These are phyloP conservation scores for Hibiscus mutabilis DNA, from an alignment of 345 rosid genomes.

Conservation along the genomic window DNA sequence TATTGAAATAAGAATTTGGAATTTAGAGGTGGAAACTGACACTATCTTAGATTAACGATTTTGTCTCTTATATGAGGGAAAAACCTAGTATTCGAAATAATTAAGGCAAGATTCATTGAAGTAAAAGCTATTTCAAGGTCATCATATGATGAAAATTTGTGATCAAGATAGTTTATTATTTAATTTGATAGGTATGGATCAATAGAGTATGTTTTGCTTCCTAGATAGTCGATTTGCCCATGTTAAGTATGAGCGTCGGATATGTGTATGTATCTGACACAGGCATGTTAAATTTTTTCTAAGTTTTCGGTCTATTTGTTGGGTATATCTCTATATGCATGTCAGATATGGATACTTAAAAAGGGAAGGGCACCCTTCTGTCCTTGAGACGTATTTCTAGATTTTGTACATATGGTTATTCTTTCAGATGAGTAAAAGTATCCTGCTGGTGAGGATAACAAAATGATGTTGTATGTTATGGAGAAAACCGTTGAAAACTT, in stretches of 20 bases:
- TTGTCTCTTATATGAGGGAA: no score
- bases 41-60: no score
- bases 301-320: not conserved
- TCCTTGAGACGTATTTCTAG: not conserved
- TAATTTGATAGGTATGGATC: not conserved
- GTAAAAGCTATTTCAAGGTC: not conserved
- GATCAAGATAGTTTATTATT: not conserved
- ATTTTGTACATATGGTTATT: no score
- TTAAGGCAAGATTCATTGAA: not conserved
- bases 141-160: not conserved
- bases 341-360: not conserved
- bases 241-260: no score
- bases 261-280: not conserved
- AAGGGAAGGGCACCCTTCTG: not conserved
- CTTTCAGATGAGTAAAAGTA: not conserved
- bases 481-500: not conserved
- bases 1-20: not conserved
- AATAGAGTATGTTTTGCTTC: not conserved
- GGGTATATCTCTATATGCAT: not conserved
- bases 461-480: not conserved
- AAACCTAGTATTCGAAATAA: no score
- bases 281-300: not conserved
- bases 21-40: not conserved
- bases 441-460: not conserved
- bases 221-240: not conserved